Evolutionary conservation across 352 stramenopile genomes (phyloP).

Genomic region (Phytophthora pluvialis): DNA sequence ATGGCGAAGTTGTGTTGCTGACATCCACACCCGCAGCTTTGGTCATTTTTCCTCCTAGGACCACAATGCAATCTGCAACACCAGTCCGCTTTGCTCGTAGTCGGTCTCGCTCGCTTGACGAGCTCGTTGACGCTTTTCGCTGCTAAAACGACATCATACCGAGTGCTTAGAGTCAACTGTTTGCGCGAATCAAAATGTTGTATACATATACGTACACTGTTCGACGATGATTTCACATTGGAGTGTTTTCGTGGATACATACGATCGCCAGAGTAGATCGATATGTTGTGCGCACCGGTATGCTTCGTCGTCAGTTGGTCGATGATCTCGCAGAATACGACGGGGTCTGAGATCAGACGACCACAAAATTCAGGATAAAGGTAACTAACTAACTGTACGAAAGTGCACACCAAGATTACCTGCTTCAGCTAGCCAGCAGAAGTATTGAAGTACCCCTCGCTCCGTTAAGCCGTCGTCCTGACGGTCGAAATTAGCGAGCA

Average conservation of each 20-base stretch:
- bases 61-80: conserved; percentile 65
- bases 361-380: neutral
- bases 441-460: conserved; percentile 68
- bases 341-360: conserved; percentile 42
- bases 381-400: neutral
- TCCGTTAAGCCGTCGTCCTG: conserved; percentile 49
- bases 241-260: conserved; percentile 32
- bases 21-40: conserved; percentile 39
- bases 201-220: conserved; percentile 17
- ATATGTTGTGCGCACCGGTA: conserved; percentile 63
- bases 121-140: conserved; percentile 21
- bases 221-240: conserved; percentile 24
- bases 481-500: conserved; percentile 64
- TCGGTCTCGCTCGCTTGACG: conserved; percentile 19
- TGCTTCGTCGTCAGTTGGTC: conserved; percentile 65
- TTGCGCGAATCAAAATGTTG: neutral
- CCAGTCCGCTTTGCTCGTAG: conserved; percentile 27
- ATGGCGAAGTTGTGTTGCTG: conserved; percentile 40
- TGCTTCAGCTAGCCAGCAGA: conserved; percentile 71
- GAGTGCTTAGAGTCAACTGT: neutral
- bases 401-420: conserved; percentile 25
- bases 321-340: conserved; percentile 63
- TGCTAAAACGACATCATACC: neutral
- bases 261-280: conserved; percentile 37
- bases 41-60: conserved; percentile 58